Evolutionary conservation across 2,329 filamentous ascomycete species (phyloP).

Genomic region (Leptographium flavum): DNA sequence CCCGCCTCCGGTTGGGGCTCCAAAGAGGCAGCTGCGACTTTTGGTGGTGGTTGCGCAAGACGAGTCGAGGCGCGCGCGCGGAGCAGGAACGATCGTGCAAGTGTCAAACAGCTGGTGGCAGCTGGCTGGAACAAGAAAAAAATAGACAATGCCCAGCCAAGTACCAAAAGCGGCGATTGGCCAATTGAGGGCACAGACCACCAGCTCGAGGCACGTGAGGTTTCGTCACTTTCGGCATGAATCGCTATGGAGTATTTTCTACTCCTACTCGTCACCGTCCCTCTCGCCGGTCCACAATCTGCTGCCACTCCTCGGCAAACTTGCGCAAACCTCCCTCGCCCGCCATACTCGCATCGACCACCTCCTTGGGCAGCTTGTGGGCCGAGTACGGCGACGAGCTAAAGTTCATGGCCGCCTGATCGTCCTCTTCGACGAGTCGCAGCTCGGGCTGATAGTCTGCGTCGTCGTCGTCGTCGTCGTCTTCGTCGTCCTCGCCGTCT

Average conservation of each 20-base stretch:
- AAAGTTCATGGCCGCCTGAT: conserved; percentile 75
- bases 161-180: conserved; percentile 2
- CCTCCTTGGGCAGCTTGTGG: conserved; percentile 87
- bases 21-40: neutral
- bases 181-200: conserved; percentile 1
- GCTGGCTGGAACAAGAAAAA: conserved; percentile 7
- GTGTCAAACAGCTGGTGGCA: conserved; percentile 10
- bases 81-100: neutral
- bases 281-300: conserved; percentile 22
- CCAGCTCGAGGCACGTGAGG: neutral
- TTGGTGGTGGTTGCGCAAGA: neutral
- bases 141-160: neutral
- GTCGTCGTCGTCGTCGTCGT: conserved; percentile 30
- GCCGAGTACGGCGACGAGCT: conserved; percentile 79
- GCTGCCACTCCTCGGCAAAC: conserved; percentile 63
- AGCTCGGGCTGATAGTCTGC: conserved; percentile 60
- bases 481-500: conserved; percentile 16
- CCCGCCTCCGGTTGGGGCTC: neutral
- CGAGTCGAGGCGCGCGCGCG: neutral
- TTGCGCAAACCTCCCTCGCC: conserved; percentile 68
- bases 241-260: neutral
- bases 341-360: conserved; percentile 56
- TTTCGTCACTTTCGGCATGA: neutral
- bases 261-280: neutral
- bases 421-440: conserved; percentile 66